phyloP scores from a whole-genome alignment of 2,329 filamentous ascomycete species.

The Exophiala calicioides region DNA sequence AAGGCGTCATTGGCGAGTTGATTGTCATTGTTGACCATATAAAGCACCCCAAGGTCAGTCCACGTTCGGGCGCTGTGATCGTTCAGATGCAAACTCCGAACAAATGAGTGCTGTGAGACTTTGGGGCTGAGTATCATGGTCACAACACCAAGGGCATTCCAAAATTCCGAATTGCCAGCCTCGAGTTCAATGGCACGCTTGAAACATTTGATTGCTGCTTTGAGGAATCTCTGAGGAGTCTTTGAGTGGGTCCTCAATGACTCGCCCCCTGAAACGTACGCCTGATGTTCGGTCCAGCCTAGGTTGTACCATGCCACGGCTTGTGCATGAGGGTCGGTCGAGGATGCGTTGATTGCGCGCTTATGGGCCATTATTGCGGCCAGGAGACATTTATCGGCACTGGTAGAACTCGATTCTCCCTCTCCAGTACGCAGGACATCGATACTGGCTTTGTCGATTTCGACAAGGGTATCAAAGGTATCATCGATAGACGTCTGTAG shows the following conservation, averaged over 20 bases:
- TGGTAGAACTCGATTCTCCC: constrained; percentile 30
- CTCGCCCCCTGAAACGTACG: constrained; percentile 56
- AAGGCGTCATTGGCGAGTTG: constrained; percentile 89
- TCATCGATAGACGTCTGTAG: constrained; percentile 34
- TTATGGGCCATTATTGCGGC: constrained; percentile 84
- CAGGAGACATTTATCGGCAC: constrained; percentile 60
- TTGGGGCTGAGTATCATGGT: constrained; percentile 82
- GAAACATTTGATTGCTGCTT: constrained; percentile 83
- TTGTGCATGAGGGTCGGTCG: constrained; percentile 78
- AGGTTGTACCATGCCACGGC: constrained; percentile 97
- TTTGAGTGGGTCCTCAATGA: constrained; percentile 45
- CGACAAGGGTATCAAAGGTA: constrained; percentile 63
- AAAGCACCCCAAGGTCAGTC: constrained; percentile 88
- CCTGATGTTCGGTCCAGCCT: constrained; percentile 87
- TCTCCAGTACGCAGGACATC: constrained; percentile 19
- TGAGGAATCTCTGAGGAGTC: constrained; percentile 67
- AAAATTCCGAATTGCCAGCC: constrained; percentile 91
- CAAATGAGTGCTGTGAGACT: constrained; percentile 90
- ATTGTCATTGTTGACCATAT: constrained; percentile 78
- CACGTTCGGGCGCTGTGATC: constrained; percentile 81
- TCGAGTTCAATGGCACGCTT: constrained; percentile 95
- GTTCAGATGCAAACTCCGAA: constrained; percentile 88
- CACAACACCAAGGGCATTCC: constrained; percentile 91
- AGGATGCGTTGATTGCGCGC: constrained; percentile 72
- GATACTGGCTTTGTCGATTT: constrained; percentile 62